Evolutionary conservation across 257 asterid species (phyloP), one percentile per base, ranked within the genome.

Genomic region (Penstemon davidsonii): DNA sequence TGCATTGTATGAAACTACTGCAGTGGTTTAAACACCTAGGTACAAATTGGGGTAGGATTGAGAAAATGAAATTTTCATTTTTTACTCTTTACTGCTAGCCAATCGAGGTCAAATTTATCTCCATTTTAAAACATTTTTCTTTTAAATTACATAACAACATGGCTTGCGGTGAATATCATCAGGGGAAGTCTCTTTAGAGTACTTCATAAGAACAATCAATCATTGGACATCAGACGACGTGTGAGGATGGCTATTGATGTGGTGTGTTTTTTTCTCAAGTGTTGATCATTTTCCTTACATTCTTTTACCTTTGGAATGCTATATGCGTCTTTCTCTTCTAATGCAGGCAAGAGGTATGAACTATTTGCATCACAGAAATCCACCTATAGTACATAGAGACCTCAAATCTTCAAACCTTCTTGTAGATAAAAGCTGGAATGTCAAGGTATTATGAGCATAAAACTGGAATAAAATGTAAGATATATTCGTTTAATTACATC

Each of bases 301-400:
- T 58, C 25, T 6, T 6, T 43, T 40, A 3, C 45, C 9, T 10
- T 38, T 39, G 45, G 37, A 52, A 12, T 42, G 18, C 40, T 45
- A 12, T 10, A 10, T 6, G 12, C 13, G 13, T 71, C 47, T 77
- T 60, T 25, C 46, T 69, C 43, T 60, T 70, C 55, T 51, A 47
- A 49, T 79, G 66, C 80, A 89, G 95, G 92, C 90, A 38, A 85
- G 88, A 80, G 96, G 96, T 53, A 82, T 89, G 92, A 85, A 82
- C 76, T 89, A 89, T 76, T 76, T 89, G 84, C 96, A 89, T 73
- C 86, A 73, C 53, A 75, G 92, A 58, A 89, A 85, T 67, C 96
- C 96, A 42, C 91, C 96, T 37, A 85, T 89, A 25, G 90, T 87
- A 25, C 96, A 89, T 53, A 69, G 96, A 72, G 96, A 89, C 77